Evolutionary conservation across 164 flowering plant genomes (phyloP), one percentile per base, ranked within the genome.

Genomic region (Aristolochia californica): DNA sequence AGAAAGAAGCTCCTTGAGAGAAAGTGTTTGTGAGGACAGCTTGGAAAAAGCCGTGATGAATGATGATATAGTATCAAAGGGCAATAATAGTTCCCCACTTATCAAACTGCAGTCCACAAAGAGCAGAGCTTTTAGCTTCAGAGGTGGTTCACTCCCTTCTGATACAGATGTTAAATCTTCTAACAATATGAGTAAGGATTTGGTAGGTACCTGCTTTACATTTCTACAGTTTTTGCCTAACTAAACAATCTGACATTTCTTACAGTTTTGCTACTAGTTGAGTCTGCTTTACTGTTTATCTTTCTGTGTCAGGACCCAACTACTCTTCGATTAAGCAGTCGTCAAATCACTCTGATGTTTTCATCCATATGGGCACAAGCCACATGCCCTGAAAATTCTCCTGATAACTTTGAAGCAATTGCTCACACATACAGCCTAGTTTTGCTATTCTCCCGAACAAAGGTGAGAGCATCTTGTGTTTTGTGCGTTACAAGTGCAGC

Each of bases 301-400:
- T n/a, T 57, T 20, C 43, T 22, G 4, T 23, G n/a, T 56, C 83
- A 94, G 97, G 95, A 77, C 54, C 76, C 80, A 48, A 64, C 55
- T 75, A 77, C 78, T 45, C 84, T 90, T 49, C 75, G 88, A 69
- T 74, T 94, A 76, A 94, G 96, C 66, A 86, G 85, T 68, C 85
- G 72, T 45, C 99, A 94, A 69, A 84, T 90, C 51, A 72, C 68
- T 55, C 82, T 84, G 45, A 65, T 94, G 72, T 82, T 90, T 52
- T 94, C 97, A 53, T 88, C 99, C 64, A 71, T 94, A 58, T 94
- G 96, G 93, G 87, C 87, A 26, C 96, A 90, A 62, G 81, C 93
- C 16, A 64, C 81, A 47, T 87, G 88, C 43, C 81, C 96, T 45
- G 81, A 62, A 62, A 94, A 94, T 70, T 68, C 66, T 52, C 99